Evolutionary conservation across 352 stramenopile genomes (phyloP).

Genomic region (Pythium scleroteichum): DNA sequence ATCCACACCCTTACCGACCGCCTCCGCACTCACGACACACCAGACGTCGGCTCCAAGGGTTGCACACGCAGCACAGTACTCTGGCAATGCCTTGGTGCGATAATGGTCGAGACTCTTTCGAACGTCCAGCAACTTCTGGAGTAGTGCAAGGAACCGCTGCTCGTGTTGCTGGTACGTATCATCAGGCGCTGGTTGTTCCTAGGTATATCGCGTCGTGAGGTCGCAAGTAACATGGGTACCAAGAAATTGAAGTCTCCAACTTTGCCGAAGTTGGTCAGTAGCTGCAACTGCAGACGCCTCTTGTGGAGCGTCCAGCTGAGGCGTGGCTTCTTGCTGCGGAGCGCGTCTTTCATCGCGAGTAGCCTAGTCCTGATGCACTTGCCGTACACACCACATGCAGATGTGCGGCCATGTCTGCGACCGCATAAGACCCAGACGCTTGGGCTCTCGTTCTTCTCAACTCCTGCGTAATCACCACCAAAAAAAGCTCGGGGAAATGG

Average conservation of each 20-base stretch:
- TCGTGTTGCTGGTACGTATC: conserved; percentile 72
- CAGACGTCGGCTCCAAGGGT: conserved; percentile 70
- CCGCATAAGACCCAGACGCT: conserved; percentile 12
- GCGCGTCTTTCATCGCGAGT: conserved; percentile 24
- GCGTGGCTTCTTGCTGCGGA: conserved; percentile 37
- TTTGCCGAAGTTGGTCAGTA: conserved; percentile 58
- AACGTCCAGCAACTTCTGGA: conserved; percentile 76
- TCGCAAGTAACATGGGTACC: not conserved
- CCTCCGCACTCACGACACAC: conserved; percentile 70
- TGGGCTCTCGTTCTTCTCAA: not conserved
- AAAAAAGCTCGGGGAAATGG: conserved; percentile 14
- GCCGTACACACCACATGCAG: too few relatives aligned
- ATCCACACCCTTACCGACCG: conserved; percentile 58
- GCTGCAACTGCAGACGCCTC: conserved; percentile 57
- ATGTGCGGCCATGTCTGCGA: not conserved
- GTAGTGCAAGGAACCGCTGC: conserved; percentile 63
- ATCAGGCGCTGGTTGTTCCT: conserved; percentile 53
- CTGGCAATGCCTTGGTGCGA: conserved; percentile 50
- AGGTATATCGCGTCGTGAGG: not conserved
- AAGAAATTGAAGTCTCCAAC: conserved; percentile 19
- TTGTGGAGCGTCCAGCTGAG: conserved; percentile 63
- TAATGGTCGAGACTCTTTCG: conserved; percentile 71
- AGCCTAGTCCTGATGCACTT: too few relatives aligned
- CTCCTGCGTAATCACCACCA: conserved; percentile 5
- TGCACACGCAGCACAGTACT: conserved; percentile 65